Evolutionary conservation across 495 filamentous ascomycete species (phyloP).

Genomic region (Lepidopterella palustris): DNA sequence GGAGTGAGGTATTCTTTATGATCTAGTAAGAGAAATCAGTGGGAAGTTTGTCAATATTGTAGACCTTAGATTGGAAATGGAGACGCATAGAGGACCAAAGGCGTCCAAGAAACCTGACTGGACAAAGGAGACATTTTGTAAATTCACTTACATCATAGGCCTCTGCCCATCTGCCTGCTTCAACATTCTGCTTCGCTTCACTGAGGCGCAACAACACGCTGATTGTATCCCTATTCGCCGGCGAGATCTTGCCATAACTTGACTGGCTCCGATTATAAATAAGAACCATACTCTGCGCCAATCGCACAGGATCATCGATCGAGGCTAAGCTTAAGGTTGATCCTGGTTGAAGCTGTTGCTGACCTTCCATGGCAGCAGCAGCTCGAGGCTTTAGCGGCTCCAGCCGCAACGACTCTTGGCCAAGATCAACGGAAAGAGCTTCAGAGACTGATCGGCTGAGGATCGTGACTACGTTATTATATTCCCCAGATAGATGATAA

Average conservation of each 20-base stretch:
- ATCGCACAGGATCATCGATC: conserved; percentile 74
- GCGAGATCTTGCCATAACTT: conserved; percentile 62
- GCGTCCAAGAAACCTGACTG: no score
- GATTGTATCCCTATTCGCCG: conserved; percentile 61
- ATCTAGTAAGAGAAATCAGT: conserved; percentile 48
- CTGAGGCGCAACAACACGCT: conserved; percentile 69
- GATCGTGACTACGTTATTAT: conserved; percentile 81
- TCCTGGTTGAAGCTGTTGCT: conserved; percentile 25
- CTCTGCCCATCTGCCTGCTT: conserved; percentile 62
- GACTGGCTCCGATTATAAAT: conserved; percentile 73
- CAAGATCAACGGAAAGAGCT: conserved; percentile 72
- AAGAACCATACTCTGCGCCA: conserved; percentile 71
- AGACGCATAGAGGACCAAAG: background rate
- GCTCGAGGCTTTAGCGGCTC: conserved; percentile 68
- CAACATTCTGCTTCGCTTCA: conserved; percentile 65
- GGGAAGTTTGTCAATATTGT: conserved; percentile 4
- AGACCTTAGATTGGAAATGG: background rate
- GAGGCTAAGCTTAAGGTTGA: conserved; percentile 74
- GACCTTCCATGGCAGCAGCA: conserved; percentile 6
- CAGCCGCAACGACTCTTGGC: conserved; percentile 64
- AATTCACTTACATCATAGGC: conserved; percentile 69
- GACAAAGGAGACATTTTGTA: no score
- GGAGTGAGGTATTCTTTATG: conserved; percentile 64
- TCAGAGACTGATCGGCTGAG: conserved; percentile 88
- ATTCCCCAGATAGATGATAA: conserved; percentile 91